Evolutionary conservation across 306 rosid species (phyloP).

Genomic region (Vigna reflexopilosa): DNA sequence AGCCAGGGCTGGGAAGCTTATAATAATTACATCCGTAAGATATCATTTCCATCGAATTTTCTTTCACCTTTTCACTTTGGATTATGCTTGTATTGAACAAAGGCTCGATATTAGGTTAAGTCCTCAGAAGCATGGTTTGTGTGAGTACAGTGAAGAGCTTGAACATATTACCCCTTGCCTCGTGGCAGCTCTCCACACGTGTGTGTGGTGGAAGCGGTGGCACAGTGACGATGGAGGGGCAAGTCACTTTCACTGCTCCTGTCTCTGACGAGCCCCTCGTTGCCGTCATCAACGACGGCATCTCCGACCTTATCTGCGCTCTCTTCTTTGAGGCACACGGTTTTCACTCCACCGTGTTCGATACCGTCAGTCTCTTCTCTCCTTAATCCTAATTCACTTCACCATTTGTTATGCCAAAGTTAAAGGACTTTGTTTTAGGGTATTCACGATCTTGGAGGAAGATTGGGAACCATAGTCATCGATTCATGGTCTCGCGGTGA

Average conservation of each 20-base stretch:
- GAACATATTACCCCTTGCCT: slow-evolving; percentile 24
- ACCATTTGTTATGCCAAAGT: not conserved
- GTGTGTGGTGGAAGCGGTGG: not conserved
- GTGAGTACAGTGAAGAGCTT: slow-evolving; percentile 38
- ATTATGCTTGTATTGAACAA: not conserved
- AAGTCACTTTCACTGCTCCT: slow-evolving; percentile 67
- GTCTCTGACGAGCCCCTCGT: slow-evolving; percentile 74
- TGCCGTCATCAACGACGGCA: slow-evolving; percentile 60
- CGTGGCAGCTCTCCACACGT: not conserved
- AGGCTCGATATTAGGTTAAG: no score
- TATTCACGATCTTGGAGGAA: slow-evolving; percentile 47
- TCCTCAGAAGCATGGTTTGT: not conserved
- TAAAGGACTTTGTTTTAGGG: slow-evolving; percentile 57
- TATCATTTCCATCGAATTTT: slow-evolving; percentile 16
- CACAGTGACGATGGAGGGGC: slow-evolving; percentile 36
- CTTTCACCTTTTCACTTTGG: slow-evolving; percentile 1
- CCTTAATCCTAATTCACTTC: not conserved
- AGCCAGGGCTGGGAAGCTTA: slow-evolving; percentile 90
- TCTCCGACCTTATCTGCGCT: slow-evolving; percentile 79
- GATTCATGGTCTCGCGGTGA: slow-evolving; percentile 45
- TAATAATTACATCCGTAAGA: slow-evolving; percentile 92
- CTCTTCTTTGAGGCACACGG: slow-evolving; percentile 71
- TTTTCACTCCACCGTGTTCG: slow-evolving; percentile 85
- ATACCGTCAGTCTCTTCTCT: slow-evolving; percentile 63
- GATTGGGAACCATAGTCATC: no score